Conservation (phyloP, 75 land plant species). For the Gnetum montanum region DNA sequence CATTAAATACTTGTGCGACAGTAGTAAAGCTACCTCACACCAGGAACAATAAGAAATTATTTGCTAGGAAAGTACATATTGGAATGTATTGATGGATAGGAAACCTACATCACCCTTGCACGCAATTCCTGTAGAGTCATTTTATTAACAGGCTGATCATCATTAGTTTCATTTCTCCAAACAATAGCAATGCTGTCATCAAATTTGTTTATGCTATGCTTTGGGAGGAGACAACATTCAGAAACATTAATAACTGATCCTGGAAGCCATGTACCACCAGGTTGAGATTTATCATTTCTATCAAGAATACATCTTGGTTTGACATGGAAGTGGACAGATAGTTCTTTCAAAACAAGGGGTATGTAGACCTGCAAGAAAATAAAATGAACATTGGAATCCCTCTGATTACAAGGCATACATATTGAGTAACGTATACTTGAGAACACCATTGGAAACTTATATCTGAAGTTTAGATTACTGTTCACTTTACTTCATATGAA, state of each 20-base stretch:
- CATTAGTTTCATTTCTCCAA: conserved; percentile 76
- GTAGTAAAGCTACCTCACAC: too few relatives aligned
- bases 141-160: conserved; percentile 34
- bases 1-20: too few relatives aligned
- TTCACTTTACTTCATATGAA: too few relatives aligned
- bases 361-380: conserved; percentile 51
- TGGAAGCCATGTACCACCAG: conserved; percentile 81
- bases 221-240: conserved; percentile 66
- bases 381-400: neutral
- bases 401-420: too few relatives aligned
- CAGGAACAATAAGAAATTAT: too few relatives aligned
- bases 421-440: too few relatives aligned
- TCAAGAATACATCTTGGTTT: conserved; percentile 57
- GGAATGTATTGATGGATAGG: too few relatives aligned
- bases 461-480: too few relatives aligned
- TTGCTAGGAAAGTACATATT: too few relatives aligned
- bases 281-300: conserved; percentile 35
- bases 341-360: conserved; percentile 47
- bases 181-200: conserved; percentile 64
- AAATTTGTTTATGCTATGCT: conserved; percentile 29
- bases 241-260: conserved; percentile 79
- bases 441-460: too few relatives aligned
- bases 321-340: conserved; percentile 48
- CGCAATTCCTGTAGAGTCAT: conserved; percentile 67
- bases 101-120: conserved; percentile 64